Conservation (phyloP, 352 stramenopile genomes). For the Phytophthora meadii region DNA sequence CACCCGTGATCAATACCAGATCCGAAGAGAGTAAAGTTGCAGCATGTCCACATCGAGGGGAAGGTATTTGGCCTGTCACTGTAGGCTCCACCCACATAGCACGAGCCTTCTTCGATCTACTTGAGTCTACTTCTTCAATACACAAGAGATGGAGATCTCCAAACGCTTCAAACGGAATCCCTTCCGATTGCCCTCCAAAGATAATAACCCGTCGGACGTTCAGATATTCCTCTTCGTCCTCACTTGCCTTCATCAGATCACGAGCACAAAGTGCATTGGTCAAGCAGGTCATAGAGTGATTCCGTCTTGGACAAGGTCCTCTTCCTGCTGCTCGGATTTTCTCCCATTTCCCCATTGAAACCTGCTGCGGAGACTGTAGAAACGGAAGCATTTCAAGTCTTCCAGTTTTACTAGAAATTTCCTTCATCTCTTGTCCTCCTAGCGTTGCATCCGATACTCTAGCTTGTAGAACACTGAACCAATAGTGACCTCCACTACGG, state of each 20-base stretch:
- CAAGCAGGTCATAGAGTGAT: constrained; percentile 75
- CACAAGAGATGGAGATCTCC: constrained; percentile 66
- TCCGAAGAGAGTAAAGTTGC: constrained; percentile 51
- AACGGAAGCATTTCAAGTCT: constrained; percentile 43
- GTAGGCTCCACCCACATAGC: constrained; percentile 49
- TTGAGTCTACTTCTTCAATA: constrained; percentile 33
- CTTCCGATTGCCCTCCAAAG: constrained; percentile 74
- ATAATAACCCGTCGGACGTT: constrained; percentile 59
- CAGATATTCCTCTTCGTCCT: constrained; percentile 16
- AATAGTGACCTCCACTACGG: constrained; percentile 76
- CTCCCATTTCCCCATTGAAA: constrained; percentile 62
- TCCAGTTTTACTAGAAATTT: background rate
- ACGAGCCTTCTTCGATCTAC: constrained; percentile 24
- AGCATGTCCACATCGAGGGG: constrained; percentile 54
- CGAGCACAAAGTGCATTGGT: constrained; percentile 33
- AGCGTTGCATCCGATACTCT: constrained; percentile 34
- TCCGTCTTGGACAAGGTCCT: constrained; percentile 57
- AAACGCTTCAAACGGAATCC: constrained; percentile 72
- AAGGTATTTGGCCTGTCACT: constrained; percentile 44
- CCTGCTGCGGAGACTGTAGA: constrained; percentile 40
- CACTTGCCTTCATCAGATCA: constrained; percentile 21
- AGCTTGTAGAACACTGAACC: constrained; percentile 71
- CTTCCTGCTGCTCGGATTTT: constrained; percentile 55
- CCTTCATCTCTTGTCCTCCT: constrained; percentile 11
- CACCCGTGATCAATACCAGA: constrained; percentile 61